phyloP scores from a whole-genome alignment of 495 filamentous ascomycete species.

The Xylaria castorea region DNA sequence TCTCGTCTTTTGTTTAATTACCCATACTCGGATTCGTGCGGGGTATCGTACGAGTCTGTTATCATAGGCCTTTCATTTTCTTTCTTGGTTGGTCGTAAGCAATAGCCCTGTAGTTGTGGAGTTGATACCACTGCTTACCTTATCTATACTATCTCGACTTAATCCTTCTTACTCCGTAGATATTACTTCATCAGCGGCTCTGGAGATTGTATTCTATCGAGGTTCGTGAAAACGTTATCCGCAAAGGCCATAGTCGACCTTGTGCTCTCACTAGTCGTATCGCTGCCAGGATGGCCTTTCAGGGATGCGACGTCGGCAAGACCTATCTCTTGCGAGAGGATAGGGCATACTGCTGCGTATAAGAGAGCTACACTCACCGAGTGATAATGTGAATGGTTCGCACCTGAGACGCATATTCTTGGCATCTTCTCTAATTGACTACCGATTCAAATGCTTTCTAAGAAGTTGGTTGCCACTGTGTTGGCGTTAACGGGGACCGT shows the following conservation, averaged over 20 bases:
- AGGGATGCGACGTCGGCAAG: neutral
- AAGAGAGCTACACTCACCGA: neutral
- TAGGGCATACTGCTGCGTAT: neutral
- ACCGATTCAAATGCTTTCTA: neutral
- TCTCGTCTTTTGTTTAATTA: neutral
- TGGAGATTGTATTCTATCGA: neutral
- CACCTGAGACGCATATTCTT: neutral
- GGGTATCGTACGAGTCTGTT: neutral
- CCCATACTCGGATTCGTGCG: neutral
- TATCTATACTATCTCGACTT: neutral
- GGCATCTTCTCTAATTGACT: neutral
- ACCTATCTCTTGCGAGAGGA: neutral
- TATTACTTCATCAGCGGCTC: neutral
- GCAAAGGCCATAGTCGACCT: neutral
- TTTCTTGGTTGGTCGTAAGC: neutral
- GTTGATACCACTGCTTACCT: neutral
- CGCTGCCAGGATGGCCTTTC: neutral
- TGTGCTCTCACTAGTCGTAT: neutral
- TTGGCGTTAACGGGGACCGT: neutral
- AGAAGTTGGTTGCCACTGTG: neutral
- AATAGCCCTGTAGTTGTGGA: neutral
- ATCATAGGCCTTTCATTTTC: neutral
- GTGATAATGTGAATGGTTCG: neutral
- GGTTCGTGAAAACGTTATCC: neutral
- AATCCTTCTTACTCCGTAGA: neutral